These are phyloP conservation scores for Plectosphaerella cucumerina DNA, from an alignment of 2,329 filamentous ascomycete species.

Conservation along the genomic window DNA sequence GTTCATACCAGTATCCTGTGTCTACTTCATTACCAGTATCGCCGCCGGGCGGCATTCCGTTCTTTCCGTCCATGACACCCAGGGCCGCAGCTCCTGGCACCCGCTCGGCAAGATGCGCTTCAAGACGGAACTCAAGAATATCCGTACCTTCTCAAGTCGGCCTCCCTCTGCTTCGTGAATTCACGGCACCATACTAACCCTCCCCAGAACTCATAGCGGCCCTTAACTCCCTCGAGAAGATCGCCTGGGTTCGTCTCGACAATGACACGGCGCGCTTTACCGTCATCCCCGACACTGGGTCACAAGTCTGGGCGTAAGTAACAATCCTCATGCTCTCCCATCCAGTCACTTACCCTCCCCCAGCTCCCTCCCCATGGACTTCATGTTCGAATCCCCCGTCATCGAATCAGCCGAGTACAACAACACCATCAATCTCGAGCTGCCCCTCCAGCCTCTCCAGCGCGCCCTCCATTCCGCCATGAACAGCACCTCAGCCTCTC, in stretches of 20 bases:
- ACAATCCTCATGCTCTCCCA: constrained; percentile 1
- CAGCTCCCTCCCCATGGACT: constrained; percentile 63
- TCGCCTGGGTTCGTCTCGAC: constrained; percentile 87
- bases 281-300: constrained; percentile 89
- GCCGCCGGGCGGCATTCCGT: too few relatives aligned
- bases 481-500: constrained; percentile 73
- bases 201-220: constrained; percentile 57
- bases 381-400: constrained; percentile 81
- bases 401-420: constrained; percentile 77
- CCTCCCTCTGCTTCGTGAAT: background rate
- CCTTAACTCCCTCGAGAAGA: constrained; percentile 67
- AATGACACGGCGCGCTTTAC: constrained; percentile 88
- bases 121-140: constrained; percentile 62
- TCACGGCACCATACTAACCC: background rate
- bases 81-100: too few relatives aligned
- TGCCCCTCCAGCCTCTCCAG: constrained; percentile 82
- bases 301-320: constrained; percentile 90
- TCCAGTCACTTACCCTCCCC: constrained; percentile 1
- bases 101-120: constrained; percentile 51
- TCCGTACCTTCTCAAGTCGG: constrained; percentile 62
- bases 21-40: too few relatives aligned
- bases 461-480: constrained; percentile 87
- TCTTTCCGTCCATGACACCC: too few relatives aligned
- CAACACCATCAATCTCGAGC: constrained; percentile 95
- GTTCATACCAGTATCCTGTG: too few relatives aligned